A percentile compares a stretch with the other conserved stretches of the same genome.
Evolutionary conservation across 192 early-diverging fungal genomes (phyloP).

Genomic region (Dissophora ornata): DNA sequence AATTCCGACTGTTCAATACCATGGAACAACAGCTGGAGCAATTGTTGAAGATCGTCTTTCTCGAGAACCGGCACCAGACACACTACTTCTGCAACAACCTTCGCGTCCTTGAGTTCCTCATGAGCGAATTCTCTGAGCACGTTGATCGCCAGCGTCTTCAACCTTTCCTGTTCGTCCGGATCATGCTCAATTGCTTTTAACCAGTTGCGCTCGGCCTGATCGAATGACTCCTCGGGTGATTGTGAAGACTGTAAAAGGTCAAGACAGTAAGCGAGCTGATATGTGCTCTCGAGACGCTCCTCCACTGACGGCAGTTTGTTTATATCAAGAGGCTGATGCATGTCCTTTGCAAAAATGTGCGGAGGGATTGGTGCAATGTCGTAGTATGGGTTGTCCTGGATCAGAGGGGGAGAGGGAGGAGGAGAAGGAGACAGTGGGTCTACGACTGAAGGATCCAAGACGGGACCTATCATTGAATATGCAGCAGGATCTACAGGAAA

Average conservation of each 20-base stretch:
- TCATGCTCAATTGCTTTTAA: neutral
- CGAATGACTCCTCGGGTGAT: neutral
- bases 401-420: too few relatives aligned
- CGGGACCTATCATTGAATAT: too few relatives aligned
- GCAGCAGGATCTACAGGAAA: too few relatives aligned
- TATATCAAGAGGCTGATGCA: neutral
- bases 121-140: neutral
- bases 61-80: too few relatives aligned
- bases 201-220: neutral
- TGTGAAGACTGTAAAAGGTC: neutral
- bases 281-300: conserved; percentile 1
- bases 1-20: neutral
- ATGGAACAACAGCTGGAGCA: too few relatives aligned
- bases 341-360: neutral
- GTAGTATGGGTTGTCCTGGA: too few relatives aligned
- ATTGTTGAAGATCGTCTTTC: too few relatives aligned
- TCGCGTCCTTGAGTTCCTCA: neutral
- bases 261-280: conserved; percentile 4
- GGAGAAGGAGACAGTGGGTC: too few relatives aligned
- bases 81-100: neutral
- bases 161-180: neutral
- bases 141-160: neutral
- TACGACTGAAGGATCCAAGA: too few relatives aligned
- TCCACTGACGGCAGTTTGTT: neutral
- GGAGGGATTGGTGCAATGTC: too few relatives aligned